These are phyloP conservation scores for Mucor racemosus DNA, from an alignment of 371 early-diverging fungal species.

Conservation along the genomic window DNA sequence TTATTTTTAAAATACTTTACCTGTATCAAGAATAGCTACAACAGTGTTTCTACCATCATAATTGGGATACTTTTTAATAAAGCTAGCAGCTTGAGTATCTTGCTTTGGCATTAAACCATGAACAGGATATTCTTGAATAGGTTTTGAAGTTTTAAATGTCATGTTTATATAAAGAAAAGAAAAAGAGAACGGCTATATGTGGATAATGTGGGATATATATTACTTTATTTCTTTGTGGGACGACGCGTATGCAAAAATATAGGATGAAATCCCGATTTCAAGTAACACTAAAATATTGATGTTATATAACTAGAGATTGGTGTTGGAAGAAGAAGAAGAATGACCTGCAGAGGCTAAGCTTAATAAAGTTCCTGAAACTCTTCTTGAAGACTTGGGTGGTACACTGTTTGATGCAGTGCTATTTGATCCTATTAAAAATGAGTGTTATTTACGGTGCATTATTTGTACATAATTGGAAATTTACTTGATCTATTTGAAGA, in stretches of 20 bases:
- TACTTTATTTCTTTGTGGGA: slow-evolving; percentile 5
- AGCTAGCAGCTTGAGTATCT: slow-evolving; percentile 87
- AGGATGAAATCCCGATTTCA: slow-evolving; percentile 1
- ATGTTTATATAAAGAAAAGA: not conserved
- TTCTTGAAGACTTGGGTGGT: slow-evolving; percentile 35
- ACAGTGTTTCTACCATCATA: slow-evolving; percentile 91
- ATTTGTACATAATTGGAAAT: not conserved
- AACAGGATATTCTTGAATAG: slow-evolving; percentile 68
- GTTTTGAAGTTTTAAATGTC: slow-evolving; percentile 29
- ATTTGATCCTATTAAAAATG: slow-evolving; percentile 35
- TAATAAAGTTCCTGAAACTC: slow-evolving; percentile 47
- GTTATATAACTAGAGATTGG: slow-evolving; percentile 4
- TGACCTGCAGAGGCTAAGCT: slow-evolving; percentile 37
- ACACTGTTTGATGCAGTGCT: slow-evolving; percentile 37
- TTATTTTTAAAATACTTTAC: slow-evolving; percentile 21
- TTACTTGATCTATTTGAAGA: slow-evolving; percentile 28
- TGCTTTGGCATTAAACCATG: slow-evolving; percentile 75
- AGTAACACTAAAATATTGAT: not conserved
- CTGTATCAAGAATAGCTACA: slow-evolving; percentile 91
- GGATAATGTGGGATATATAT: not conserved
- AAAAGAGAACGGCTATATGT: not conserved
- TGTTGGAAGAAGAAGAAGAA: slow-evolving; percentile 12
- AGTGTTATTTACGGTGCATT: not conserved
- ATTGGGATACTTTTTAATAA: slow-evolving; percentile 80
- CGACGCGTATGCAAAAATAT: slow-evolving; percentile 15